A percentile compares a stretch with the other conserved stretches of the same genome.
Conservation (phyloP, 2,329 filamentous ascomycete genomes). For the Ceratocystis colombiana region DNA sequence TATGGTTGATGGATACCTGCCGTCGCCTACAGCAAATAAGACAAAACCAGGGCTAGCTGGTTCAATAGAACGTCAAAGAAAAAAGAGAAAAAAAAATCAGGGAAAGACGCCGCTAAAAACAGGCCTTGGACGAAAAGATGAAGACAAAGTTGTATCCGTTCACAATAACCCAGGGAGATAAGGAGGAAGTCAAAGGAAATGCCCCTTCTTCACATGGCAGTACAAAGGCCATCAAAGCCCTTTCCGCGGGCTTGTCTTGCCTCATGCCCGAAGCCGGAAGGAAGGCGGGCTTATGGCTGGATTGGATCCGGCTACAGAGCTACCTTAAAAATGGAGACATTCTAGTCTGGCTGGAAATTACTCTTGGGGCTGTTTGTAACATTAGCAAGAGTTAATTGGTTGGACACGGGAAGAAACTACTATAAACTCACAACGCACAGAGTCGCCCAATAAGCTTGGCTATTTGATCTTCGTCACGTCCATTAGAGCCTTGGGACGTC, state of each 20-base stretch:
- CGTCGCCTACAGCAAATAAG: not conserved
- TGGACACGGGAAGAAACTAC: not conserved
- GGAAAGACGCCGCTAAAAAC: not conserved
- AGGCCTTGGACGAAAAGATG: not conserved
- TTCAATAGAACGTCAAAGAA: not conserved
- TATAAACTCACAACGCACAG: too few species aligned
- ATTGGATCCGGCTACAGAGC: not conserved
- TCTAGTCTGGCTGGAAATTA: not conserved
- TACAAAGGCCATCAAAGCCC: not conserved
- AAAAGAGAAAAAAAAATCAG: not conserved
- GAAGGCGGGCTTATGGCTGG: conserved; percentile 4
- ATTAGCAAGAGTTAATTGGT: not conserved
- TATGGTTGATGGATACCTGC: not conserved
- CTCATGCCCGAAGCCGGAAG: conserved; percentile 13
- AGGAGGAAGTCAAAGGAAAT: not conserved
- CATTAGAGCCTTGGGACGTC: too few species aligned
- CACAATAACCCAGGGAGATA: not conserved
- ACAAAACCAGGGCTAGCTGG: not conserved
- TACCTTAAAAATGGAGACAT: conserved; percentile 10
- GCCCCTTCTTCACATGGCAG: not conserved
- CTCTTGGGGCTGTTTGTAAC: not conserved
- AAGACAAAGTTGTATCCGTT: not conserved
- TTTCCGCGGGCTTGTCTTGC: conserved; percentile 13
- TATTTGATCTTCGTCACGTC: too few species aligned
- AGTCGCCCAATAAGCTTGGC: too few species aligned